Base-by-base conservation (phyloP, 2,329 filamentous ascomycete species). In the Fusarium sp. region DNA sequence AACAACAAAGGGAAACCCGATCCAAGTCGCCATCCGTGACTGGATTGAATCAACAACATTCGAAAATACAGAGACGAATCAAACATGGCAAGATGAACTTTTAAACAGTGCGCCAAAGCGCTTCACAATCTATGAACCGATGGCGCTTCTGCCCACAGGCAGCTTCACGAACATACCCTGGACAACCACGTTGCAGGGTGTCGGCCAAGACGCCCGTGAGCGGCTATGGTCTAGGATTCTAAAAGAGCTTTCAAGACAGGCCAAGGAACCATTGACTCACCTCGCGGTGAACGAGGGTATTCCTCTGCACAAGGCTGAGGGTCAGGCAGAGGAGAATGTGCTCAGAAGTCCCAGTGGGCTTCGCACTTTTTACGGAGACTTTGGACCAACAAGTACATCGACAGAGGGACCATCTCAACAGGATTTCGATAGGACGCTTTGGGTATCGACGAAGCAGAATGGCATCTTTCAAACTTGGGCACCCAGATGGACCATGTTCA, bases 401-500 rank as follows among this genome's bases (percentile, higher is more conserved):
- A 44, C 59, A 8, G 58, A 75, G 67, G 66, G 75, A 9, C 80
- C 83, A 1, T 77, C 77, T 0, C 58, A 74, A 2, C 56, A 74
- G 1, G 90, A 95, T 74, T 91, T 96, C 63, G 77, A 82, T 0
- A 62, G 77, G 1, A 90, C 93, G 0, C 87, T 97, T 67, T 98
- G 95, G 95, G 91, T 91, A 1, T 86, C 85, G 11, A 90, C 91
- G 4, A 87, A 85, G 57, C 93, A 97, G 77, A 92, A 93, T 75
- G 91, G 90, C 2, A 91, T 98, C 62, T 80, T 83, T 34, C 95
- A 98, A 81, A 90, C 86, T 2, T 98, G 94, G 94, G 91, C 93
- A 1, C 95, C 95, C 13, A 81, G 90, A 1, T 94, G 93, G 84
- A 97, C 93, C 25, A 97, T 97, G 94, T 98, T 98, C 78, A 93